phyloP scores from a whole-genome alignment of 148 eudicot genomes.

The Rhododendron molle region DNA sequence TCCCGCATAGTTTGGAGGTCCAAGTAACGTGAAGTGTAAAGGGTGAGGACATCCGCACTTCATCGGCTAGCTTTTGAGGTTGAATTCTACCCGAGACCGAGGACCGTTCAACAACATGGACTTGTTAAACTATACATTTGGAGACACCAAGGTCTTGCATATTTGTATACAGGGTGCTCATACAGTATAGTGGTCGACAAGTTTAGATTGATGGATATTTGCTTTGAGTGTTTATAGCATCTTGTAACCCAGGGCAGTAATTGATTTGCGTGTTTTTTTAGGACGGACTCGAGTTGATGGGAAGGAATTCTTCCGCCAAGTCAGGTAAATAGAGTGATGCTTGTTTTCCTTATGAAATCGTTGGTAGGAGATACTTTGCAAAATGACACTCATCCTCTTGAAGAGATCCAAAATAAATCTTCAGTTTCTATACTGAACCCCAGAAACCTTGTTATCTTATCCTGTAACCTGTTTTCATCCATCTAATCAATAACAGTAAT shows the following conservation, averaged over 20 bases:
- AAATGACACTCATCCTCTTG: background rate
- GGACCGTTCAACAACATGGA: background rate
- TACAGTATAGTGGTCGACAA: background rate
- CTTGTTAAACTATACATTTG: background rate
- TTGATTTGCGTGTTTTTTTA: constrained; percentile 20
- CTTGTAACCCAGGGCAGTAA: background rate
- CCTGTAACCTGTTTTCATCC: background rate
- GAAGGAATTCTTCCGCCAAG: constrained; percentile 97
- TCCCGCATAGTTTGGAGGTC: background rate
- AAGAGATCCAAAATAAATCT: background rate
- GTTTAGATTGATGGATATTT: background rate
- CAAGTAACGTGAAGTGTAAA: background rate
- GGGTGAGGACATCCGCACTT: background rate
- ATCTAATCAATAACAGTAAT: background rate
- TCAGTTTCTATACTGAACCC: background rate
- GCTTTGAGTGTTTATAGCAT: background rate
- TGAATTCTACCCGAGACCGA: background rate
- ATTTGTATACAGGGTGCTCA: background rate
- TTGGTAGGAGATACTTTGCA: background rate
- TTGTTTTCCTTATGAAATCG: background rate
- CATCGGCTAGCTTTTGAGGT: background rate
- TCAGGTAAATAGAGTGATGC: constrained; percentile 44
- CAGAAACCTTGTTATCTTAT: background rate
- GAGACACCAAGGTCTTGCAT: background rate
- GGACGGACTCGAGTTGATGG: constrained; percentile 94